Conservation (phyloP, 2,329 filamentous ascomycete genomes). For the Fonsecaea pedrosoi region DNA sequence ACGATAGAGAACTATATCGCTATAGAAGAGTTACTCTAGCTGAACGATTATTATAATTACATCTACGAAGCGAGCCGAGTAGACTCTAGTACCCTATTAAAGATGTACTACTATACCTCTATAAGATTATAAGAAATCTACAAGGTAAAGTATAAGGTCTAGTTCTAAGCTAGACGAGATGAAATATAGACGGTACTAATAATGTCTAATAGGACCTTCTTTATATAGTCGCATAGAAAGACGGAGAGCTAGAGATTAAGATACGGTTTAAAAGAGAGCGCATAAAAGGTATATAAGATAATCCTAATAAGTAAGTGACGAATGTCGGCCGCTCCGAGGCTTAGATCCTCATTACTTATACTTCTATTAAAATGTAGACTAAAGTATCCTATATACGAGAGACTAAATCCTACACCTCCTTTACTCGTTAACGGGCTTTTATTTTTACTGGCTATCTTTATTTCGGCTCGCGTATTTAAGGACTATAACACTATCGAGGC, state of each 20-base stretch:
- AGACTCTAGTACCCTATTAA: background rate
- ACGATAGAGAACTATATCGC: background rate
- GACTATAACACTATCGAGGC: background rate
- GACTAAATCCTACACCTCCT: background rate
- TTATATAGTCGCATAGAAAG: background rate
- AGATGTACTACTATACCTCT: background rate
- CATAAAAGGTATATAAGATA: background rate
- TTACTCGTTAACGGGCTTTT: background rate
- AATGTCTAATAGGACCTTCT: background rate
- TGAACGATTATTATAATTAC: background rate
- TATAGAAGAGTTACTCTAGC: background rate
- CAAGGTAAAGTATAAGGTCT: background rate
- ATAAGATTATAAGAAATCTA: background rate
- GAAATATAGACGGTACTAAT: background rate
- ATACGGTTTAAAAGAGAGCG: background rate
- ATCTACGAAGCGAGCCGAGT: background rate
- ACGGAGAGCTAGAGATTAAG: background rate
- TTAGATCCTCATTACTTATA: background rate
- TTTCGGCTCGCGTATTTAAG: background rate
- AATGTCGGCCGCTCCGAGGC: background rate
- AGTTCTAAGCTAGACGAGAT: background rate
- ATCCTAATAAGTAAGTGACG: background rate
- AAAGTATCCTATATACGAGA: background rate
- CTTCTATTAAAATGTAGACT: background rate
- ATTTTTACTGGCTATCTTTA: background rate